Conservation (phyloP, 2,329 filamentous ascomycete genomes). For the Monosporascus cannonballus region DNA sequence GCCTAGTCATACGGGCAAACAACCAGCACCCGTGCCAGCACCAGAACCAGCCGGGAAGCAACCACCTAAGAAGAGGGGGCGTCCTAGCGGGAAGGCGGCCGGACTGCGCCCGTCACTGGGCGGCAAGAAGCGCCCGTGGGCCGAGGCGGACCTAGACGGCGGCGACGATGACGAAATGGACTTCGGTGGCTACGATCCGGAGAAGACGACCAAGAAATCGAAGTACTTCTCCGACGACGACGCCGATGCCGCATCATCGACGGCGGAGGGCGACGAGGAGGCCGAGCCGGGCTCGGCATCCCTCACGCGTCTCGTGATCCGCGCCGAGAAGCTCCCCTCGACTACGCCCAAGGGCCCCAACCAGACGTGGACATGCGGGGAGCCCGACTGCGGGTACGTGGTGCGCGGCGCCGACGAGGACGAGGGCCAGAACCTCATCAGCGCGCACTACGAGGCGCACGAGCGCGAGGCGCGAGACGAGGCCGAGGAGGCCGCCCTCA, state of each 20-base stretch:
- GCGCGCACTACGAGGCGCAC: conserved; percentile 56
- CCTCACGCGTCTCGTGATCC: conserved; percentile 33
- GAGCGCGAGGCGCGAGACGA: conserved; percentile 46
- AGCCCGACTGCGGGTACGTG: conserved; percentile 57
- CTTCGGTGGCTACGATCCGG: conserved; percentile 21
- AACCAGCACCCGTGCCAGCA: conserved; percentile 1
- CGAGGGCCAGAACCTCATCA: conserved; percentile 50
- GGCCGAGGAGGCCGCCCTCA: conserved; percentile 25
- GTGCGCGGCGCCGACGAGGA: conserved; percentile 56
- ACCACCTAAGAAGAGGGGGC: conserved; percentile 21
- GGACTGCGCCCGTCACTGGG: conserved; percentile 34
- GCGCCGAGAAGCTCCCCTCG: conserved; percentile 44
- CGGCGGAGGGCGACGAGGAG: conserved; percentile 24
- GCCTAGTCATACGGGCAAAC: conserved; percentile 5
- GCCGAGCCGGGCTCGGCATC: background rate
- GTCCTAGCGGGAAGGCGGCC: conserved; percentile 38
- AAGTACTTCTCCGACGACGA: conserved; percentile 17
- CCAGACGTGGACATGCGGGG: conserved; percentile 60
- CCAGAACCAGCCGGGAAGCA: conserved; percentile 16
- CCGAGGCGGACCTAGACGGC: conserved; percentile 25
- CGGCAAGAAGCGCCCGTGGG: conserved; percentile 39
- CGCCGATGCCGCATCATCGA: conserved; percentile 9
- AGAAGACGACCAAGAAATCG: conserved; percentile 22
- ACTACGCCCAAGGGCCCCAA: conserved; percentile 47
- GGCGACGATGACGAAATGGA: conserved; percentile 34